Conservation (phyloP, 306 rosid genomes). For the Cicer bijugum region DNA sequence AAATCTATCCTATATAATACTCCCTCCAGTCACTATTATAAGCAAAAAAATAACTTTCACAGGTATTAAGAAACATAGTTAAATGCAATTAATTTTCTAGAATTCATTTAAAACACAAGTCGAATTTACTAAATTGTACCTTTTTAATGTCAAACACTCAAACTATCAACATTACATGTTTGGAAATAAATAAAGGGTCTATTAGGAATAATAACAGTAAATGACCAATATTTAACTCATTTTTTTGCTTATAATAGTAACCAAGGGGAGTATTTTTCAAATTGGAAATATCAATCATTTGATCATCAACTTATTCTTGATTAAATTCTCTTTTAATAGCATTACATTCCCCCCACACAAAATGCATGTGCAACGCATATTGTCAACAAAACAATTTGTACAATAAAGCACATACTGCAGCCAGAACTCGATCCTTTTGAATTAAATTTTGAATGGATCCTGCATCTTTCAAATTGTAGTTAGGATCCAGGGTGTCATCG, state of each 20-base stretch:
- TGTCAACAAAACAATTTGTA: background rate
- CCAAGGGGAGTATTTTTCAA: background rate
- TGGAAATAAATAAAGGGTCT: too few relatives aligned
- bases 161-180: too few relatives aligned
- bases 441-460: slow-evolving; percentile 81
- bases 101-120: too few relatives aligned
- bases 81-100: too few relatives aligned
- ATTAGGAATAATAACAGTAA: too few relatives aligned
- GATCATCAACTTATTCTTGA: slow-evolving; percentile 5
- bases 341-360: background rate
- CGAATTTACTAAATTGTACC: too few relatives aligned
- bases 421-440: slow-evolving; percentile 89
- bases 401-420: slow-evolving; percentile 66
- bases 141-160: too few relatives aligned
- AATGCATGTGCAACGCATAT: background rate
- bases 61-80: too few relatives aligned
- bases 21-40: too few relatives aligned
- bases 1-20: background rate
- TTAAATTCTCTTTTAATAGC: slow-evolving; percentile 7
- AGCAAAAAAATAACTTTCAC: too few relatives aligned
- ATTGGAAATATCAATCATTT: slow-evolving; percentile 19
- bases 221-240: too few relatives aligned
- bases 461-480: slow-evolving; percentile 60
- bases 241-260: too few relatives aligned
- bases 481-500: slow-evolving; percentile 66